Conservation (phyloP, 192 early-diverging fungal species). For the Mortierella antarctica region DNA sequence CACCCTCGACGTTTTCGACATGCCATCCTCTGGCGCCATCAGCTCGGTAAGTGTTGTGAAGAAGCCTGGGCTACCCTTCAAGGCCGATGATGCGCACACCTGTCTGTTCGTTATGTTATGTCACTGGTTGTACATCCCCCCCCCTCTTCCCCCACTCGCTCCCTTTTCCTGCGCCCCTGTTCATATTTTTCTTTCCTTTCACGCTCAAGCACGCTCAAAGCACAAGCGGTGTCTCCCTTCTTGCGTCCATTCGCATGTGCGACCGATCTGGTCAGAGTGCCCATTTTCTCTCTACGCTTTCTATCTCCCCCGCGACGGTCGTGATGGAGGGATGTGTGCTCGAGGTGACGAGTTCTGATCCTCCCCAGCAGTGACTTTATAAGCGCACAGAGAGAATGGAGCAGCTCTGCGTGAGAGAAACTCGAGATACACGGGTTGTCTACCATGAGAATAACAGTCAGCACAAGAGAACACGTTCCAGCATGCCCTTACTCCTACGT, state of each 20-base stretch:
- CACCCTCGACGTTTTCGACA: constrained; percentile 4
- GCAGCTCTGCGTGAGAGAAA: not conserved
- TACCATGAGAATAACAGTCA: not conserved
- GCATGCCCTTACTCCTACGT: not conserved
- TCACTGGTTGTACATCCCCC: not conserved
- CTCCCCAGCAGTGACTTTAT: not conserved
- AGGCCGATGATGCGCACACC: not conserved
- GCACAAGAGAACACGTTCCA: constrained; percentile 3
- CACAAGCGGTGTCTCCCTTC: no score
- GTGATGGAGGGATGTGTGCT: not conserved
- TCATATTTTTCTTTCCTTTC: not conserved
- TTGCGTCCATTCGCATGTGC: no score
- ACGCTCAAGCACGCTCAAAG: not conserved
- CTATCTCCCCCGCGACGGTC: no score
- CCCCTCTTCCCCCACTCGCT: constrained; percentile 3
- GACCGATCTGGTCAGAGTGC: no score
- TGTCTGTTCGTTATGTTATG: not conserved
- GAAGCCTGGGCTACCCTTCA: not conserved
- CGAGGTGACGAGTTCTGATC: constrained; percentile 1
- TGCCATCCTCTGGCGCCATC: constrained; percentile 34
- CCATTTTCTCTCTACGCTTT: not conserved
- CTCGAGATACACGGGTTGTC: no score
- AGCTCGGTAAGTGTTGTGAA: constrained; percentile 33
- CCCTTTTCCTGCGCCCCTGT: not conserved
- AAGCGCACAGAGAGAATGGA: not conserved